Conservation (phyloP, 2,329 filamentous ascomycete species). For the Pyrenochaeta sp. region DNA sequence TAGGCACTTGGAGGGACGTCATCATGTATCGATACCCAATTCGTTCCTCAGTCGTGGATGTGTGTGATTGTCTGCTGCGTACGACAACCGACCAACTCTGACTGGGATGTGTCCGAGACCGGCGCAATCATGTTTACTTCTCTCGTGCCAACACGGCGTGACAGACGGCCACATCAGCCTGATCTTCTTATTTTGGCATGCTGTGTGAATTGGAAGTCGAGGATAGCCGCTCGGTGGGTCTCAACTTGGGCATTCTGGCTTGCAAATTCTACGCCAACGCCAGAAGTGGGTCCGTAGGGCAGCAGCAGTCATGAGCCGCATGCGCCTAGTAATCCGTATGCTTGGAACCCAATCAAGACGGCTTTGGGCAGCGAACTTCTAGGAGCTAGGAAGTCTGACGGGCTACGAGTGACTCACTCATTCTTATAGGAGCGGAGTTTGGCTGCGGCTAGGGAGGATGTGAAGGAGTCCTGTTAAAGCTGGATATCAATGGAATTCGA, state of each 20-base stretch:
- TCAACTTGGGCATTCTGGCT: constrained; percentile 26
- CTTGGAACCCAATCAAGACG: constrained; percentile 32
- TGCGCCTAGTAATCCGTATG: constrained; percentile 15
- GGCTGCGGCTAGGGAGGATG: constrained; percentile 14
- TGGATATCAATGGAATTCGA: constrained; percentile 10
- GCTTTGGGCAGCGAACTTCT: constrained; percentile 33
- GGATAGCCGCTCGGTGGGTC: constrained; percentile 34
- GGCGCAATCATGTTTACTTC: neutral
- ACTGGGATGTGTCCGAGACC: neutral
- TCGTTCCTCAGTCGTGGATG: too few species aligned
- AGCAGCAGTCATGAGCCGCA: constrained; percentile 37
- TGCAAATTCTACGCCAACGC: constrained; percentile 22
- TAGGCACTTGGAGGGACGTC: neutral
- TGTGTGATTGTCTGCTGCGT: too few species aligned
- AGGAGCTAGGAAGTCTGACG: constrained; percentile 8
- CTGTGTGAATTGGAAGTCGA: constrained; percentile 11
- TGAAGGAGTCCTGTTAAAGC: constrained; percentile 9
- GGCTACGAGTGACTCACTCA: constrained; percentile 29
- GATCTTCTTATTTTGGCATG: constrained; percentile 3
- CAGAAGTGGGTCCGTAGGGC: constrained; percentile 36
- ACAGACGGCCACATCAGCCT: neutral
- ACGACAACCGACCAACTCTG: too few species aligned
- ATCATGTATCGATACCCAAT: too few species aligned
- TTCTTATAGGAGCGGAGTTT: constrained; percentile 15
- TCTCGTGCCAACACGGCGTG: neutral